Evolutionary conservation across 2,329 filamentous ascomycete species (phyloP), one percentile per base, ranked within the genome.

Genomic region (Periconia digitata): DNA sequence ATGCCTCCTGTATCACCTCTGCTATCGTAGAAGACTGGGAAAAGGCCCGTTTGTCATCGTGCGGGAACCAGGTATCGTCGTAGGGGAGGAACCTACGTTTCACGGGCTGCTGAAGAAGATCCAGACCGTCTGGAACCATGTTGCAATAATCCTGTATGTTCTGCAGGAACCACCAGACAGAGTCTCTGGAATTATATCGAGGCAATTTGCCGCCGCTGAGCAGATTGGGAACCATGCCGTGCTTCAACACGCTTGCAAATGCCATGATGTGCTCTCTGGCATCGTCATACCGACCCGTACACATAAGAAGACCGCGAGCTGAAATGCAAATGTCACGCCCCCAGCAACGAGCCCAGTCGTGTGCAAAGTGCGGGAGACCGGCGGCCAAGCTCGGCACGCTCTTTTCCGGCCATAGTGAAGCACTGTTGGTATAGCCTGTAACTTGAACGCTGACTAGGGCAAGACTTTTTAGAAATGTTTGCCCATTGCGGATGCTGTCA

Each of bases 241-340:
- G 94, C 77, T 99, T 99, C 58, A 99, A 76, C 10, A 99, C 92
- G 67, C 91, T 96, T 2, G 89, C 92, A 73, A 99, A 99, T 8
- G 92, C 92, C 51, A 90, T 77, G 49, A 99, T 96, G 64, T 99
- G 95, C 69, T 97, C 91, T 64, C 85, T 92, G 7, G 94, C 94
- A 67, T 96, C 92, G 2, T 81, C 83, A 61, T 88, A 96, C 8
- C 94, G 86, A 2, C 91, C 90, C 10, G 92, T 97, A 35, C 89
- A 91, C 29, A 99, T 82, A 58, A 89, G 90, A n/a, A 99, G 79
- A 37, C 94, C 94, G 43, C 94, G 87, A 35, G 96, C 83, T 13
- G 94, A 94, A 55, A 99, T 99, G 71, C 96, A 97, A 12, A 96
- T 90, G 70, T 99, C 94, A 47, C 94, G 86, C 7, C 95, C 94